A percentile compares a stretch with the other conserved stretches of the same genome.
Evolutionary conservation across 2,329 filamentous ascomycete genomes (phyloP).

Genomic region (Westerdykella ornata): DNA sequence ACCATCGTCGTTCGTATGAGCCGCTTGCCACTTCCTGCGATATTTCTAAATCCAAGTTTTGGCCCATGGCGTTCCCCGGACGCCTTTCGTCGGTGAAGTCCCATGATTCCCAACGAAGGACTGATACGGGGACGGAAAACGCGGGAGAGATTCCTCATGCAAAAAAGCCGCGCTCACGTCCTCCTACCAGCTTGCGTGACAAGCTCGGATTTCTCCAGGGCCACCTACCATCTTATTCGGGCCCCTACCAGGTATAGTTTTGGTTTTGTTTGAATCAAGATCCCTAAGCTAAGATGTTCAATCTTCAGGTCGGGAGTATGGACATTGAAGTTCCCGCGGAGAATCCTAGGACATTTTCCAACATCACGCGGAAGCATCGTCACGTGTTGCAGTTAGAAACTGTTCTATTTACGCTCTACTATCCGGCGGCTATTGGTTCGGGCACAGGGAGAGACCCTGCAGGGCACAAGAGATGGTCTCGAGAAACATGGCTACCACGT

Average conservation of each 20-base stretch:
- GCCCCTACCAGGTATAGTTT: constrained; percentile 41
- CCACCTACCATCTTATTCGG: constrained; percentile 46
- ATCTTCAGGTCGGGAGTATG: constrained; percentile 35
- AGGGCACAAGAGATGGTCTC: constrained; percentile 42
- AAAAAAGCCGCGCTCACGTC: constrained; percentile 45
- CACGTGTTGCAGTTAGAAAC: constrained; percentile 51
- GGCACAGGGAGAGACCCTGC: constrained; percentile 36
- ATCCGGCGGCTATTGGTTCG: constrained; percentile 49
- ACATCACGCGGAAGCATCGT: constrained; percentile 45
- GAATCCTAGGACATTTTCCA: constrained; percentile 44
- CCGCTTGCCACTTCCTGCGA: too few relatives aligned
- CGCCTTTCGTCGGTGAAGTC: too few relatives aligned
- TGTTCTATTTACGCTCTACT: constrained; percentile 60
- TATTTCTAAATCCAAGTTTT: too few relatives aligned
- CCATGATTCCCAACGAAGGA: constrained; percentile 2
- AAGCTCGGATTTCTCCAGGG: constrained; percentile 41
- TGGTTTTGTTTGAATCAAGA: constrained; percentile 1
- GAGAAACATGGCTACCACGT: constrained; percentile 57
- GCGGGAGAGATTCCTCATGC: constrained; percentile 33
- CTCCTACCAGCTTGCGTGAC: constrained; percentile 45
- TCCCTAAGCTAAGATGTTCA: background rate
- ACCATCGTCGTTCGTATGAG: too few relatives aligned
- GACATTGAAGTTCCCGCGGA: constrained; percentile 50
- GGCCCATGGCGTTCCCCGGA: too few relatives aligned
- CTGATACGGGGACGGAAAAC: background rate